These are phyloP conservation scores for Knoxia roxburghii DNA, from an alignment of 257 asterid species.

Conservation along the genomic window DNA sequence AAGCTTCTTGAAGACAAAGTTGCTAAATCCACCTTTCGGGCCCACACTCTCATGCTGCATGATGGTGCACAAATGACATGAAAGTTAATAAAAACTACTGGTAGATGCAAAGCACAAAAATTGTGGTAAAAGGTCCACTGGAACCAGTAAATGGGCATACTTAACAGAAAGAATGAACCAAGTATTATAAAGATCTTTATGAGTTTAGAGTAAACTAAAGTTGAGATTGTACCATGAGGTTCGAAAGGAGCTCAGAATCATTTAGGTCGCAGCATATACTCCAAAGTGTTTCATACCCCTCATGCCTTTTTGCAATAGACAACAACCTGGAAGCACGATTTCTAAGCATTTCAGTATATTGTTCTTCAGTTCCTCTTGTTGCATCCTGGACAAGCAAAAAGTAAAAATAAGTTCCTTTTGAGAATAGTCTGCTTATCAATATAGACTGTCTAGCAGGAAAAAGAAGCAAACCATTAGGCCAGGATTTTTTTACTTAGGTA, in stretches of 20 bases:
- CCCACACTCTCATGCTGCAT: slow-evolving; percentile 84
- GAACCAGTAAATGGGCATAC: background rate
- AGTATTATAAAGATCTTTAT: slow-evolving; percentile 3
- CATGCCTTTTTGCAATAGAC: slow-evolving; percentile 77
- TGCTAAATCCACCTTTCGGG: slow-evolving; percentile 87
- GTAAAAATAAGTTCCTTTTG: background rate
- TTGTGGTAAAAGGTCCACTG: background rate
- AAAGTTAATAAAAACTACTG: background rate
- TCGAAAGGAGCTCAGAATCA: slow-evolving; percentile 73
- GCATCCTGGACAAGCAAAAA: slow-evolving; percentile 42
- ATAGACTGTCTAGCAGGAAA: background rate
- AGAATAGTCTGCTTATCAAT: background rate
- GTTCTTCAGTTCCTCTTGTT: slow-evolving; percentile 37
- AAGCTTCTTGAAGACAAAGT: slow-evolving; percentile 75
- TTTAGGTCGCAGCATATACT: slow-evolving; percentile 62
- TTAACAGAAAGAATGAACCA: background rate
- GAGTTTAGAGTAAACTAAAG: background rate
- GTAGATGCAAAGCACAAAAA: background rate
- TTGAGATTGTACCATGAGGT: slow-evolving; percentile 60
- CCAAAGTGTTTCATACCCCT: slow-evolving; percentile 84
- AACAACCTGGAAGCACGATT: slow-evolving; percentile 61
- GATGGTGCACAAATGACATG: slow-evolving; percentile 5
- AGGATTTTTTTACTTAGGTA: background rate
- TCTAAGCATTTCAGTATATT: slow-evolving; percentile 43
- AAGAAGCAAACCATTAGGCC: background rate